Base-by-base conservation (phyloP, 2,329 filamentous ascomycete species). In the Ophiostoma novo-ulmi region DNA sequence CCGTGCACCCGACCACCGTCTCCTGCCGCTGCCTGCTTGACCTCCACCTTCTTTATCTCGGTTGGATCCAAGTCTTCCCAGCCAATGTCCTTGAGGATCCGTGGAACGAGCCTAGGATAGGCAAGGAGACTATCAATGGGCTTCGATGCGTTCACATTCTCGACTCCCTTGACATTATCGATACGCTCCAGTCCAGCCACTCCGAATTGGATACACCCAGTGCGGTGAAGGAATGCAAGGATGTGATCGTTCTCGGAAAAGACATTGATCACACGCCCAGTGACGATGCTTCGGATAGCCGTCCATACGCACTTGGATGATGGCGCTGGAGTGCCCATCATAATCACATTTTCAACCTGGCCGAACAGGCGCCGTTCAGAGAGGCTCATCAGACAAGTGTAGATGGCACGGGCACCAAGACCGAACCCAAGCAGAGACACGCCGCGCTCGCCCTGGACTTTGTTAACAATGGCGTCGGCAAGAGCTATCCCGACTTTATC, bases 221-320 rank as follows among this genome's bases (percentile, higher is more conserved):
- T 92, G 68, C 94, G 89, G 78, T 94, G 97, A 55, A 97, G 82
- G 78, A 97, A 97, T 0, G 89, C 93, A 2, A 98, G 88, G 35
- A 97, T 88, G 74, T 92, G 93, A 78, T 98, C 94, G 66, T 92
- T 91, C 69, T 90, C 88, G 0, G 92, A 96, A 78, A 90, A 97
- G 3, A 95, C 93, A 75, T 97, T 98, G 76, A 97, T 85, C n/a
- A 97, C 83, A 31, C 93, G 88, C 0, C 94, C 93, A 58, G 88
- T 85, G 4, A 97, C 92, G 2, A 94, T 91, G 71, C 88, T 90
- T 73, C 91, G 89, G 77, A 97, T 85, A 6, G 88, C 84, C 38
- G 90, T 84, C 94, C 94, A 97, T 69, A 91, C 88, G 8, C 85
- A 83, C 1, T 85, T 85, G 31, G 90, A 86, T 1, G 91, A 88